Conservation (phyloP, 2,329 filamentous ascomycete species). For the Monosporascus sp. region DNA sequence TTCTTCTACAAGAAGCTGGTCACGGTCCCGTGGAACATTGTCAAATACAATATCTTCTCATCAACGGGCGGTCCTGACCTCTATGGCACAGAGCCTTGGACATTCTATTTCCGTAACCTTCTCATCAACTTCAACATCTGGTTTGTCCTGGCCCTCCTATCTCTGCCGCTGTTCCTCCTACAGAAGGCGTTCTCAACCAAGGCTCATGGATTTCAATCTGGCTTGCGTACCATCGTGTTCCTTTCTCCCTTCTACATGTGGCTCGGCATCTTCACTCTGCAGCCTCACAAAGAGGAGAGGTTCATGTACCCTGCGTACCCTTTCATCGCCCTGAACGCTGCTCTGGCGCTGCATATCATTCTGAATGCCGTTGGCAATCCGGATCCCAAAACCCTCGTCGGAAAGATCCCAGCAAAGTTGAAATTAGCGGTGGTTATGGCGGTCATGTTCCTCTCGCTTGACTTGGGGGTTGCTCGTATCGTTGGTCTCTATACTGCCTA, state of each 20-base stretch:
- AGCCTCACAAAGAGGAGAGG: conserved; percentile 95
- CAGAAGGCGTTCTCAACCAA: conserved; percentile 63
- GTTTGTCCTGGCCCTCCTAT: conserved; percentile 73
- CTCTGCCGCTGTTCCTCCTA: conserved; percentile 68
- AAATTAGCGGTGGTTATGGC: conserved; percentile 61
- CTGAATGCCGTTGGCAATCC: conserved; percentile 69
- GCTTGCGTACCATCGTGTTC: conserved; percentile 72
- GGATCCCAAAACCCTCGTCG: conserved; percentile 60
- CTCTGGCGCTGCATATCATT: conserved; percentile 75
- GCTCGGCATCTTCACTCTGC: conserved; percentile 83
- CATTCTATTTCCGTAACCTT: conserved; percentile 91
- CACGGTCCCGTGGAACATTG: conserved; percentile 84
- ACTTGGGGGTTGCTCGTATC: conserved; percentile 65
- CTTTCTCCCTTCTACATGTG: conserved; percentile 88
- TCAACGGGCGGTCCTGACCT: conserved; percentile 78
- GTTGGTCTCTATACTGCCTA: conserved; percentile 77
- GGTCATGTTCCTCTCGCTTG: conserved; percentile 58
- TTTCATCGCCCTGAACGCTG: conserved; percentile 81
- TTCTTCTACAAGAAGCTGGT: conserved; percentile 80
- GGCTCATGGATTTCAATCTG: conserved; percentile 59
- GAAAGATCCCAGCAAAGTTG: conserved; percentile 68
- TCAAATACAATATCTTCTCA: conserved; percentile 92
- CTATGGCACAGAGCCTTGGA: conserved; percentile 94
- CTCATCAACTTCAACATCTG: conserved; percentile 93
- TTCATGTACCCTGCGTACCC: conserved; percentile 99